These are phyloP conservation scores for Saccharomyces hybrid DNA, from an alignment of 1,139 yeast species.

Conservation along the genomic window DNA sequence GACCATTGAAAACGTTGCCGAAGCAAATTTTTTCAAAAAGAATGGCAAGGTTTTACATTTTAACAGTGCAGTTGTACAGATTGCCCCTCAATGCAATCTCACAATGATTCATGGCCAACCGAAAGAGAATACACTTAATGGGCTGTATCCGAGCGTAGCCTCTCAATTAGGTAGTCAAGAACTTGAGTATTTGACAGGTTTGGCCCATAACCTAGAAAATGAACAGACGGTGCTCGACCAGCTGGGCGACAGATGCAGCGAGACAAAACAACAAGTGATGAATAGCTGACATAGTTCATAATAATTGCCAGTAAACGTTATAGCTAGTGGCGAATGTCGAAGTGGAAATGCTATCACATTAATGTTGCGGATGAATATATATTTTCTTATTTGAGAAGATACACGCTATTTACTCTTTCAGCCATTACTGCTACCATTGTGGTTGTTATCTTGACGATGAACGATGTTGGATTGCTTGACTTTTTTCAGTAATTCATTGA, in stretches of 20 bases:
- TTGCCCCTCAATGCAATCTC: conserved; percentile 85
- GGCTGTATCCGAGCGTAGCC: conserved; percentile 89
- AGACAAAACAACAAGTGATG: conserved; percentile 89
- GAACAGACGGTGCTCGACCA: conserved; percentile 35
- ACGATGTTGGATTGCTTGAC: conserved; percentile 11
- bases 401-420: neutral
- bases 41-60: conserved; percentile 96
- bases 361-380: conserved; percentile 68
- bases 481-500: conserved; percentile 20
- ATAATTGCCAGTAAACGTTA: neutral
- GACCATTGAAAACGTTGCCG: conserved; percentile 85
- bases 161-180: conserved; percentile 97
- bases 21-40: conserved; percentile 95
- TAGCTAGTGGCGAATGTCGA: neutral
- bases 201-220: conserved; percentile 79
- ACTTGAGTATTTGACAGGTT: conserved; percentile 80
- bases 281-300: conserved; percentile 63
- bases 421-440: neutral
- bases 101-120: conserved; percentile 95
- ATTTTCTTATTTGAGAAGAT: conserved; percentile 1
- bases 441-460: neutral
- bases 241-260: conserved; percentile 38
- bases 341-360: conserved; percentile 5
- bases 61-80: conserved; percentile 93
- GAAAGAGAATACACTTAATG: conserved; percentile 89